phyloP scores from a whole-genome alignment of 495 filamentous ascomycete species.

The Chaetomium cochliodes region DNA sequence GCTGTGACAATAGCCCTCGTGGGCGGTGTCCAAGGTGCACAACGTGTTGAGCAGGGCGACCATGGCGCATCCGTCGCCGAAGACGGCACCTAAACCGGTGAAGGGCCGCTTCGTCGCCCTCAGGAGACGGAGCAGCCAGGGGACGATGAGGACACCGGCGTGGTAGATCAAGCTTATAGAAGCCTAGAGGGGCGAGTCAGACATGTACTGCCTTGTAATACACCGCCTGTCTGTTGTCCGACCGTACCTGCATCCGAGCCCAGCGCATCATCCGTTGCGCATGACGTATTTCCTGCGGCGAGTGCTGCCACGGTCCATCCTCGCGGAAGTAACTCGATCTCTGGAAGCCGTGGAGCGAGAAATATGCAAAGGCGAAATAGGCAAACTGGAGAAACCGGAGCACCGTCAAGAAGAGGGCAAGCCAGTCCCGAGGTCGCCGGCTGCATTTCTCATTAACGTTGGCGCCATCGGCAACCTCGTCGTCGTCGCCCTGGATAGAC shows the following conservation, averaged over 20 bases:
- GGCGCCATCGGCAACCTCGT: not conserved
- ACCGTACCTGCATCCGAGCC: constrained; percentile 15
- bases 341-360: constrained; percentile 18
- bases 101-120: constrained; percentile 21
- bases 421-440: constrained; percentile 38
- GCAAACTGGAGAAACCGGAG: constrained; percentile 23
- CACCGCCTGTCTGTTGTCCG: not conserved
- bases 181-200: constrained; percentile 14
- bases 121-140: constrained; percentile 12
- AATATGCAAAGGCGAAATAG: constrained; percentile 16
- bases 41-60: constrained; percentile 24
- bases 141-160: constrained; percentile 10
- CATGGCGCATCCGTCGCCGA: constrained; percentile 25
- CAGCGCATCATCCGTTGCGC: constrained; percentile 13
- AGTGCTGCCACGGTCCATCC: constrained; percentile 15
- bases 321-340: constrained; percentile 16
- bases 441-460: constrained; percentile 63
- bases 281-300: constrained; percentile 11
- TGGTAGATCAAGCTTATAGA: constrained; percentile 16
- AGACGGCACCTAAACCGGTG: constrained; percentile 15
- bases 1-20: constrained; percentile 19
- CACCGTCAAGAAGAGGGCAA: constrained; percentile 5
- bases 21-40: constrained; percentile 14
- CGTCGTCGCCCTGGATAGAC: not conserved
- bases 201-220: not conserved